These are phyloP conservation scores for Huntiella savannae DNA, from an alignment of 2,329 filamentous ascomycete species.

Conservation along the genomic window DNA sequence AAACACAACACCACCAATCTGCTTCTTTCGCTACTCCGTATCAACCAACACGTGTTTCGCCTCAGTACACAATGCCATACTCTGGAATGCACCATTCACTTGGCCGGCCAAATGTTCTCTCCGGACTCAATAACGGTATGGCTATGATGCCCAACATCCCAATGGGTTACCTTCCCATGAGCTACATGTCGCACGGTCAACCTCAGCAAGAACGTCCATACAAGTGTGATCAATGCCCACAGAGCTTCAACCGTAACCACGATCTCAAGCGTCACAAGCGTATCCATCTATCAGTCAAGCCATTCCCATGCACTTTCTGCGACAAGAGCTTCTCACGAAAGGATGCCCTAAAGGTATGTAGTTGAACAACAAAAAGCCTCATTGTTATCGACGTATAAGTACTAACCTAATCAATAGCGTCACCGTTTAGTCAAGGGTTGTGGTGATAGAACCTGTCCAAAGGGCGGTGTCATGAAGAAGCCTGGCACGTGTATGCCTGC, in stretches of 20 bases:
- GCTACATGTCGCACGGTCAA: slow-evolving; percentile 23
- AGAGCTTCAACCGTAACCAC: slow-evolving; percentile 91
- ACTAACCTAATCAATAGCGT: slow-evolving; percentile 22
- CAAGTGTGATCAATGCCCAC: slow-evolving; percentile 80
- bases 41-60: background rate
- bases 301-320: slow-evolving; percentile 77
- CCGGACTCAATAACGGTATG: slow-evolving; percentile 61
- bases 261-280: slow-evolving; percentile 90
- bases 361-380: background rate
- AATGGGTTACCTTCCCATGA: slow-evolving; percentile 24
- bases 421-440: slow-evolving; percentile 48
- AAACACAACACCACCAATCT: background rate
- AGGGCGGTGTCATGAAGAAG: slow-evolving; percentile 5
- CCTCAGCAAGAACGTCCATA: slow-evolving; percentile 59
- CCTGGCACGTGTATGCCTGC: background rate
- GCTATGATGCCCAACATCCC: slow-evolving; percentile 45
- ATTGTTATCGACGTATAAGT: background rate
- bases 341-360: slow-evolving; percentile 83
- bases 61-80: background rate
- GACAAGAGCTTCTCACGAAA: slow-evolving; percentile 96
- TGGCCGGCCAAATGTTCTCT: slow-evolving; percentile 50
- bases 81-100: slow-evolving; percentile 1
- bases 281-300: slow-evolving; percentile 89
- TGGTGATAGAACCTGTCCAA: slow-evolving; percentile 19
- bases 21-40: background rate